Percentiles rank a stretch among this genome's conserved stretches.
Conservation (phyloP, 169 alveolate species). For the Plasmodium knowlesi region DNA sequence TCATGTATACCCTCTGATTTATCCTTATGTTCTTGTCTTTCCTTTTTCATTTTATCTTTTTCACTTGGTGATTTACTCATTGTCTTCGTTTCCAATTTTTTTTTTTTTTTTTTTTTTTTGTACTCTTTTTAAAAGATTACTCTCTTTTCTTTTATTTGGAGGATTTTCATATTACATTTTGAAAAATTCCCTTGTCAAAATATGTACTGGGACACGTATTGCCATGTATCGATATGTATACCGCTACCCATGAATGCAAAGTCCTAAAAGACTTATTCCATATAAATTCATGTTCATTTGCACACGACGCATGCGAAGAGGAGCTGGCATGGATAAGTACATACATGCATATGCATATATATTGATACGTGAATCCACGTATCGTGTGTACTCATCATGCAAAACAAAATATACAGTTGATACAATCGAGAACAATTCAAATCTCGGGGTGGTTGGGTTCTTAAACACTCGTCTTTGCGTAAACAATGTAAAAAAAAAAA, state of each 20-base stretch:
- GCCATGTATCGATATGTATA: neutral
- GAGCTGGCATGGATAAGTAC: neutral
- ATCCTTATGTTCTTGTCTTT: neutral
- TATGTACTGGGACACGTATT: neutral
- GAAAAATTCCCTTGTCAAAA: neutral
- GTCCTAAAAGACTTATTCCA: neutral
- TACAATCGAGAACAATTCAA: neutral
- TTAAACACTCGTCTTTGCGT: slow-evolving; percentile 10
- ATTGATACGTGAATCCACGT: neutral
- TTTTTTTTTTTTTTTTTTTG: neutral
- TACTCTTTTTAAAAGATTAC: neutral
- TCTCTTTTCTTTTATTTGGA: slow-evolving; percentile 9
- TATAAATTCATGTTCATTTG: neutral
- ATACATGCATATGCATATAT: neutral
- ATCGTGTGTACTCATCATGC: neutral
- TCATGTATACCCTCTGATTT: neutral
- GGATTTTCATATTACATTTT: slow-evolving; percentile 26
- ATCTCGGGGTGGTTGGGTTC: neutral
- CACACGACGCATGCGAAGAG: neutral
- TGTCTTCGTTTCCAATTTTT: neutral
- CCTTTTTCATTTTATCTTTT: slow-evolving; percentile 20
- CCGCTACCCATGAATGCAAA: neutral
- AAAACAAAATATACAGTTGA: neutral
- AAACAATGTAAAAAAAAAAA: slow-evolving; percentile 22
- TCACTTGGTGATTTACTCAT: slow-evolving; percentile 18